phyloP scores from a whole-genome alignment of 2,329 filamentous ascomycete species.

The Lasiodiplodia gonubiensis region DNA sequence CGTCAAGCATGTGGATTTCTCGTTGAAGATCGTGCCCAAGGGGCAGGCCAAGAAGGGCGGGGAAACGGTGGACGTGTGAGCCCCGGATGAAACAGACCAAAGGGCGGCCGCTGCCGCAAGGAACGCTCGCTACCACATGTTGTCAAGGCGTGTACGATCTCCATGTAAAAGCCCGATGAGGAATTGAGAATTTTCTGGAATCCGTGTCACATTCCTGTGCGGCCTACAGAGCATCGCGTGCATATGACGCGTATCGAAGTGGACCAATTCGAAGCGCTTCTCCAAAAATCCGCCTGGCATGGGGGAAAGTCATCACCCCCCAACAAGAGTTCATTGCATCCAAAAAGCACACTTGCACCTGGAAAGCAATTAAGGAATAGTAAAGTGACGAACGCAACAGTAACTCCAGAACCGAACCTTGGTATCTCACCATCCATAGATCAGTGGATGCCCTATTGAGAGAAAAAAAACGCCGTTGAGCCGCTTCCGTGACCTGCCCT shows the following conservation, averaged over 20 bases:
- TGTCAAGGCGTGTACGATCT: neutral
- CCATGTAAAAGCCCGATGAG: neutral
- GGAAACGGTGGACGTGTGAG: constrained; percentile 29
- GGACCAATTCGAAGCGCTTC: neutral
- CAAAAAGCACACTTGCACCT: neutral
- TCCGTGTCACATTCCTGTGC: constrained; percentile 11
- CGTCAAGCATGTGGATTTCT: constrained; percentile 92
- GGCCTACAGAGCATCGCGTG: neutral
- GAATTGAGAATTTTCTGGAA: neutral
- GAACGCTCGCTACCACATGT: neutral
- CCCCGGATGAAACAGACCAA: neutral
- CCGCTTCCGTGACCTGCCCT: neutral
- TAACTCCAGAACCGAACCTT: constrained; percentile 1
- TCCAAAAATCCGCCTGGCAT: neutral
- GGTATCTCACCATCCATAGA: constrained; percentile 21
- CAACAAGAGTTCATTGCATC: neutral
- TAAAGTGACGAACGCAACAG: neutral
- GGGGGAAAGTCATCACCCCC: neutral
- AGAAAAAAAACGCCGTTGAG: neutral
- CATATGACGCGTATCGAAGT: neutral
- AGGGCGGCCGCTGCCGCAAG: neutral
- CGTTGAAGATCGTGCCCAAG: constrained; percentile 77
- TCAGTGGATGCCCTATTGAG: constrained; percentile 1
- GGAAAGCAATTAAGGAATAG: neutral
- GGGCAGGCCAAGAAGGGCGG: constrained; percentile 31